Evolutionary conservation across 345 rosid species (phyloP), one percentile per base, ranked within the genome.

Genomic region (Rhizophora mangle): DNA sequence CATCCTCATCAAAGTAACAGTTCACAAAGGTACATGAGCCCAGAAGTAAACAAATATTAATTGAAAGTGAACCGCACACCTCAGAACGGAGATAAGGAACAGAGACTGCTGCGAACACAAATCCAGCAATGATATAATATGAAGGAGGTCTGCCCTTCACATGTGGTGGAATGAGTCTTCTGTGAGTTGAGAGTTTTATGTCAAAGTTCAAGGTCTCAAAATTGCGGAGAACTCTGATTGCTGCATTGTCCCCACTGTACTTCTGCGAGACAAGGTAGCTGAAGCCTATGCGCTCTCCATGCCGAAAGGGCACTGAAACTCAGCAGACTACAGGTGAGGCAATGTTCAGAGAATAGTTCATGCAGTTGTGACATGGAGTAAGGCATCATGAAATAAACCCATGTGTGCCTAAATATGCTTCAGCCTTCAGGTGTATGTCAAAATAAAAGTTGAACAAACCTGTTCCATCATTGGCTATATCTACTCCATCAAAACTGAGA

Each of bases 391-490:
- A 24, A 22, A 26, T 24, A 21, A 21, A 26, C 60, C 36, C 8
- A 24, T 19, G 31, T 15, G 16, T 15, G 5, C 6, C 59, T 46
- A 26, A 34, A 39, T 16, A 53, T 37, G 51, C 32, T 65, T 60
- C 54, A 21, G 34, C 37, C 31, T 65, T 60, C 61, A 43, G 49
- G 39, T 34, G 19, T 31, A 52, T 60, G 27, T 13, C 2, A 47
- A 46, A 3, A 22, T 31, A 31, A 70, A 21, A 46, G 49, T 46
- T n/a, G 24, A 8, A 57, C 53, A 72, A 76, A 92, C 99, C 90
- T 67, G 99, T 95, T 81, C 99, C 99, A 73, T 92, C 99, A 75
- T 95, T 95, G 43, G 97, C 96, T 74, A 95, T 89, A 64, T 88
- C 84, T 49, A 88, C 89, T 55, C 90, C 87, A 59, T 92, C 98